phyloP scores from a whole-genome alignment of 106 monocot genomes.

The Narthecium ossifragum region DNA sequence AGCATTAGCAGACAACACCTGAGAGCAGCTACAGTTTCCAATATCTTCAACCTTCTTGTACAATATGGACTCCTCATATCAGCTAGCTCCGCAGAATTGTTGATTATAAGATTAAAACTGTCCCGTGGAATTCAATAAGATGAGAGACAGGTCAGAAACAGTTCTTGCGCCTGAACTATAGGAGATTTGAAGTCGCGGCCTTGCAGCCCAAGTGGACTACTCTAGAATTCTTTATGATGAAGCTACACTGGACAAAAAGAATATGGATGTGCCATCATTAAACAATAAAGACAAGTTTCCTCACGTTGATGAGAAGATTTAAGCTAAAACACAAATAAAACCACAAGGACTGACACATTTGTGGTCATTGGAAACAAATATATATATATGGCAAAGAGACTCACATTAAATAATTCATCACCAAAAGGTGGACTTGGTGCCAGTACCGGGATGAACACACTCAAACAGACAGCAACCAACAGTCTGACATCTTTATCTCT shows the following conservation, averaged over 20 bases:
- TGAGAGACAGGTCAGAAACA: conserved; percentile 1
- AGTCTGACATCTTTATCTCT: conserved; percentile 89
- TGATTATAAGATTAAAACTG: conserved; percentile 69
- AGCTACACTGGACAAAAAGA: too few relatives aligned
- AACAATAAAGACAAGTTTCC: too few relatives aligned
- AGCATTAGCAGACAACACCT: conserved; percentile 73
- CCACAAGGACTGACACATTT: too few relatives aligned
- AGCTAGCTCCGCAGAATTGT: conserved; percentile 52
- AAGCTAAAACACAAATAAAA: too few relatives aligned
- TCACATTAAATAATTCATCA: conserved; percentile 74
- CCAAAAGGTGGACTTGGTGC: conserved; percentile 81
- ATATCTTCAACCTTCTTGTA: conserved; percentile 68
- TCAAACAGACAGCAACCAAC: conserved; percentile 66
- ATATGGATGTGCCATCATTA: too few relatives aligned
- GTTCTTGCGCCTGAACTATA: too few relatives aligned
- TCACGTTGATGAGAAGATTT: too few relatives aligned
- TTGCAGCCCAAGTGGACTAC: too few relatives aligned
- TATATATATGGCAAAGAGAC: neutral
- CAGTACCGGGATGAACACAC: conserved; percentile 72
- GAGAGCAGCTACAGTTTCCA: conserved; percentile 68
- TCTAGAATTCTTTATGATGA: too few relatives aligned
- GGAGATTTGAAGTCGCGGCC: too few relatives aligned
- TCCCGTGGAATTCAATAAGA: conserved; percentile 38
- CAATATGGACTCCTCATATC: conserved; percentile 66
- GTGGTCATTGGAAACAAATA: too few relatives aligned